phyloP scores from a whole-genome alignment of 352 stramenopile species.

The Phytophthora foliorum region DNA sequence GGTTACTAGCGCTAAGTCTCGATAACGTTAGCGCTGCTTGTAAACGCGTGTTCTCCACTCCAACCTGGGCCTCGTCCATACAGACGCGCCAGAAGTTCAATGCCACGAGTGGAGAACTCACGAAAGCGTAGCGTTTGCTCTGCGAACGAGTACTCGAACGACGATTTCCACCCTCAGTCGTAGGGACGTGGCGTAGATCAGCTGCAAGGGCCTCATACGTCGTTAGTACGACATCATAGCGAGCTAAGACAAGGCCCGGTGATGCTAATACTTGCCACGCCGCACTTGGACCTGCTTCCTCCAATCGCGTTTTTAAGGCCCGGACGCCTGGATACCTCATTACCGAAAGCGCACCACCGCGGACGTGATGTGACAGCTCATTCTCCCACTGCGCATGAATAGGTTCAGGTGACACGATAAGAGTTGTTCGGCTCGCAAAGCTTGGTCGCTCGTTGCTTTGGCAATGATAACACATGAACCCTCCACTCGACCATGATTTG shows the following conservation, averaged over 20 bases:
- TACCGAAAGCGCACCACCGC: slow-evolving; percentile 53
- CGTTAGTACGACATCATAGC: slow-evolving; percentile 92
- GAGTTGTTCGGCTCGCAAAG: slow-evolving; percentile 76
- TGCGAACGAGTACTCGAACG: slow-evolving; percentile 67
- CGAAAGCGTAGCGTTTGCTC: slow-evolving; percentile 84
- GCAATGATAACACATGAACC: slow-evolving; percentile 78
- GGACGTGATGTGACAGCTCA: slow-evolving; percentile 89
- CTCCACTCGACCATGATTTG: slow-evolving; percentile 13
- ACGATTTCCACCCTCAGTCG: slow-evolving; percentile 42
- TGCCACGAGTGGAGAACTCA: slow-evolving; percentile 89
- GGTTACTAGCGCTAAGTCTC: slow-evolving; percentile 63
- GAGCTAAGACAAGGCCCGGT: slow-evolving; percentile 57
- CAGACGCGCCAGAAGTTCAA: slow-evolving; percentile 92
- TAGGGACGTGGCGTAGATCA: slow-evolving; percentile 86
- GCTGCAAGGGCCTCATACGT: slow-evolving; percentile 90
- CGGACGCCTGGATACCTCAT: slow-evolving; percentile 71
- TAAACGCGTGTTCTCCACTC: slow-evolving; percentile 83
- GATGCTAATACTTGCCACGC: slow-evolving; percentile 69
- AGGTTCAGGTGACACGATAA: slow-evolving; percentile 94
- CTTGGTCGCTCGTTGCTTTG: slow-evolving; percentile 48
- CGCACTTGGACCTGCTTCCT: slow-evolving; percentile 39
- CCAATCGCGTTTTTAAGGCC: slow-evolving; percentile 44
- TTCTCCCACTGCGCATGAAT: slow-evolving; percentile 93
- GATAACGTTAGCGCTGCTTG: slow-evolving; percentile 87
- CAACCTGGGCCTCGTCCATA: slow-evolving; percentile 94